These are phyloP conservation scores for Sarcocystis neurona DNA, from an alignment of 169 alveolate species.

Conservation along the genomic window DNA sequence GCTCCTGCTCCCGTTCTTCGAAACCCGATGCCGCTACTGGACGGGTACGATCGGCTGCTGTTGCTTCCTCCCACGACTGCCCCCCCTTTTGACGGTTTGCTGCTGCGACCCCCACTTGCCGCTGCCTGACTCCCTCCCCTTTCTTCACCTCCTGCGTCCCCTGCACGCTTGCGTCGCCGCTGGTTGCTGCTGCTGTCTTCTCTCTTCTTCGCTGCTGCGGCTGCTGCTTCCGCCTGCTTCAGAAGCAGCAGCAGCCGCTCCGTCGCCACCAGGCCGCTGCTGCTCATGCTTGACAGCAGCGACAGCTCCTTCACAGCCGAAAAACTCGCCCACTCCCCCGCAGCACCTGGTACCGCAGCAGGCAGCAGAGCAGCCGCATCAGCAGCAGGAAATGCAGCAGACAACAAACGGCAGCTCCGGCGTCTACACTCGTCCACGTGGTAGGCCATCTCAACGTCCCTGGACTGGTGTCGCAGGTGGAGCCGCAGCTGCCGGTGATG, in stretches of 20 bases:
- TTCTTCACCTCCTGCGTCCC: too few relatives aligned
- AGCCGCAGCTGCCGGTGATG: neutral
- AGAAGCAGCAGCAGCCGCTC: neutral
- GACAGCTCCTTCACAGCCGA: neutral
- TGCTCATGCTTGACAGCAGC: neutral
- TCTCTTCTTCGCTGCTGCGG: too few relatives aligned
- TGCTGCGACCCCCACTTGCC: neutral
- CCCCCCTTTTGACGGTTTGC: neutral
- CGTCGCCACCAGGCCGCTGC: neutral
- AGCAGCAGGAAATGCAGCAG: neutral
- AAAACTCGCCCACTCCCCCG: neutral
- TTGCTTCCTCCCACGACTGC: neutral
- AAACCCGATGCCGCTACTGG: too few relatives aligned
- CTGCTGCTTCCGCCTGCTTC: too few relatives aligned
- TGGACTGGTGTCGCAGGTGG: slow-evolving; percentile 2
- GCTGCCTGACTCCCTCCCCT: too few relatives aligned
- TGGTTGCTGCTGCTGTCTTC: too few relatives aligned
- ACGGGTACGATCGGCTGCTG: neutral
- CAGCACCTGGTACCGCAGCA: neutral
- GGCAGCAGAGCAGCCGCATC: neutral
- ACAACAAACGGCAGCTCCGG: neutral
- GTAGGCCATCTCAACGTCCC: neutral
- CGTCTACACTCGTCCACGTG: neutral
- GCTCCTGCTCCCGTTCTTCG: too few relatives aligned
- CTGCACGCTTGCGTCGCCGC: too few relatives aligned